These are phyloP conservation scores for Tephrocybe sp. DNA, from an alignment of 768 basidiomycete genomes.

Conservation along the genomic window DNA sequence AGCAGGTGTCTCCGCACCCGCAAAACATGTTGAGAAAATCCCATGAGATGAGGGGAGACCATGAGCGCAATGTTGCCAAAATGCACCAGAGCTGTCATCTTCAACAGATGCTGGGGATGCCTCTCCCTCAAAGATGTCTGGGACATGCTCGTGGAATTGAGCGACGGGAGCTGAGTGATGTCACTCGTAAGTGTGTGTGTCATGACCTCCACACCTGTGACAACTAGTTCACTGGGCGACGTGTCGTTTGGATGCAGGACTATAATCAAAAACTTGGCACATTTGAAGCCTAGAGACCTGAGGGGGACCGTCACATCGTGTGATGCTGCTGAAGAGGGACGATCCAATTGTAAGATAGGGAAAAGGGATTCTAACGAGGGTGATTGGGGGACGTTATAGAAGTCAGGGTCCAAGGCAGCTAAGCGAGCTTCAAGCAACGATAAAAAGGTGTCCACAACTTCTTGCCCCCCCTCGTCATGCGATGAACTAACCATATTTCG, in stretches of 20 bases:
- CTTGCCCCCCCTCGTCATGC: constrained; percentile 3
- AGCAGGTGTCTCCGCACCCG: constrained; percentile 46
- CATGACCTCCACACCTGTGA: constrained; percentile 30
- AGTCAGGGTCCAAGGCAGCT: constrained; percentile 44
- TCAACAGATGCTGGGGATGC: constrained; percentile 27
- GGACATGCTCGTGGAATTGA: constrained; percentile 31
- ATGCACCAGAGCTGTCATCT: constrained; percentile 34
- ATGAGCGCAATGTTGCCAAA: constrained; percentile 40
- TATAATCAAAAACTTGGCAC: constrained; percentile 27
- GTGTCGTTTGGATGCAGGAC: constrained; percentile 34
- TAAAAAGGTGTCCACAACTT: constrained; percentile 30
- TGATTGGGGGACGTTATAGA: constrained; percentile 29
- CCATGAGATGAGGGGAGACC: constrained; percentile 59
- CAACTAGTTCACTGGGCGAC: constrained; percentile 33
- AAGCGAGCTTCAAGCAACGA: constrained; percentile 39
- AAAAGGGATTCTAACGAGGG: constrained; percentile 31
- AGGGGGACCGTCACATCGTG: not conserved
- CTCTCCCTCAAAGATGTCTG: constrained; percentile 45
- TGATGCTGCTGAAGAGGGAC: constrained; percentile 2
- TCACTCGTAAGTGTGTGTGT: constrained; percentile 23
- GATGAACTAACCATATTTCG: constrained; percentile 16
- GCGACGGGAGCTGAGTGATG: constrained; percentile 20
- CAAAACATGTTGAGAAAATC: constrained; percentile 55
- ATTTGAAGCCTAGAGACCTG: constrained; percentile 24
- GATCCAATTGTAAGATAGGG: constrained; percentile 16